Base-by-base conservation (phyloP, 345 rosid genomes). In the Sisymbrium altissimum region DNA sequence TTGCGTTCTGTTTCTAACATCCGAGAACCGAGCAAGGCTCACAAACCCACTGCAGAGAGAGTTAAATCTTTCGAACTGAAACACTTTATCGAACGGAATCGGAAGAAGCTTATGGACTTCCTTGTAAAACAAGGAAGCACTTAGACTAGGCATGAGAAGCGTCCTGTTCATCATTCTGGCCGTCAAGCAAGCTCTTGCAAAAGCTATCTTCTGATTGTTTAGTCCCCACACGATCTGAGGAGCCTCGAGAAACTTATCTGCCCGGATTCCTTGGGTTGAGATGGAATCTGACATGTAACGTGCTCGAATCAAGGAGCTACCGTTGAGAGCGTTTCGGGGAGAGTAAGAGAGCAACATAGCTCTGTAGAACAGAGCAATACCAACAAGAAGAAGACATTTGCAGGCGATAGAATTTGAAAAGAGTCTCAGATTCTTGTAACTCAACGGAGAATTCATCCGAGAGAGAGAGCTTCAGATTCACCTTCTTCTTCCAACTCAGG, bases 221-320 rank as follows among this genome's bases (percentile, higher is more conserved):
- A 95, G 65, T 33, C 99, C 99, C 99, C 99, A 95, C 0, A 90
- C 97, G 49, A 95, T 92, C 74, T 92, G 99, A 64, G 99, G 99
- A 83, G 84, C 94, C 80, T 86, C 91, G 39, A 92, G 73, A 52
- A 92, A 90, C 86, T 87, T 95, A 50, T 87, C 83, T 21, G 45
- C 69, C 9, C 90, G 76, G 43, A 89, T 76, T 40, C 87, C 89
- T 39, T 1, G n/a, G 36, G 78, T 74, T 30, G 41, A 33, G 15
- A 82, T 81, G 29, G 69, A 25, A 59, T 43, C 77, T 10, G 76
- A 58, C 29, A 71, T 52, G 60, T 85, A 58, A 43, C 33, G 77
- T n/a, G 53, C 30, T 27, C 17, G 75, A 25, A 72, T 44, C 35
- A 63, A 55, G 15, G 68, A 82, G 64, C 61, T 49, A 2, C 36